A percentile compares a stretch with the other conserved stretches of the same genome.
Conservation (phyloP, 345 rosid genomes). For the Pseudoturritis turrita region DNA sequence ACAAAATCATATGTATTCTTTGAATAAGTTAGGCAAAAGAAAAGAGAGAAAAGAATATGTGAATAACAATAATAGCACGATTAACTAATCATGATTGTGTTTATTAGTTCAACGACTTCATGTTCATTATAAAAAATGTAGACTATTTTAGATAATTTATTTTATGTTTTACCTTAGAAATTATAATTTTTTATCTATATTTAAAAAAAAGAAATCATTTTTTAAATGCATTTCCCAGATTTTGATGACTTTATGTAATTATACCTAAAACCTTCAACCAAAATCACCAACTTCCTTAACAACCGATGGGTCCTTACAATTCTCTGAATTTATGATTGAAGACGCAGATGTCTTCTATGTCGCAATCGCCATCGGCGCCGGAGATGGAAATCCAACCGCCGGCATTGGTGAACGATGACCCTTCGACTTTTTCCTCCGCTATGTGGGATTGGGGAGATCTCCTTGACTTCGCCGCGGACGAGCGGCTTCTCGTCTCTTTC, state of each 20-base stretch:
- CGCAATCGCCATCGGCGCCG: constrained; percentile 20
- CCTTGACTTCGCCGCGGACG: constrained; percentile 70
- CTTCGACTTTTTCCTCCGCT: constrained; percentile 35
- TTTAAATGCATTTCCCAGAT: background rate
- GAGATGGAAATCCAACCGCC: constrained; percentile 43
- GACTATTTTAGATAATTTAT: constrained; percentile 9
- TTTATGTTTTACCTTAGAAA: background rate
- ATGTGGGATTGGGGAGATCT: constrained; percentile 87
- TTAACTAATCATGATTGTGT: constrained; percentile 1
- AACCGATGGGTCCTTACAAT: constrained; percentile 12
- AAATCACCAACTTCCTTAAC: constrained; percentile 31
- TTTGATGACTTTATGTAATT: constrained; percentile 9
- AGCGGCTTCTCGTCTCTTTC: constrained; percentile 43
- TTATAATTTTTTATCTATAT: background rate
- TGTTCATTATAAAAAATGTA: background rate
- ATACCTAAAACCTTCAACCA: constrained; percentile 29
- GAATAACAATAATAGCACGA: constrained; percentile 15
- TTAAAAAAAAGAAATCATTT: background rate
- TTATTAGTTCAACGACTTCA: constrained; percentile 7
- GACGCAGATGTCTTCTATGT: constrained; percentile 22
- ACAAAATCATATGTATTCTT: background rate
- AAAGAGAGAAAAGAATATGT: background rate
- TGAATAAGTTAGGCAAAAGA: background rate
- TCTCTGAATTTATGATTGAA: constrained; percentile 1
- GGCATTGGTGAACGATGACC: constrained; percentile 36